Evolutionary conservation across 768 basidiomycete species (phyloP), one percentile per base, ranked within the genome.

Genomic region (Calocybe indica): DNA sequence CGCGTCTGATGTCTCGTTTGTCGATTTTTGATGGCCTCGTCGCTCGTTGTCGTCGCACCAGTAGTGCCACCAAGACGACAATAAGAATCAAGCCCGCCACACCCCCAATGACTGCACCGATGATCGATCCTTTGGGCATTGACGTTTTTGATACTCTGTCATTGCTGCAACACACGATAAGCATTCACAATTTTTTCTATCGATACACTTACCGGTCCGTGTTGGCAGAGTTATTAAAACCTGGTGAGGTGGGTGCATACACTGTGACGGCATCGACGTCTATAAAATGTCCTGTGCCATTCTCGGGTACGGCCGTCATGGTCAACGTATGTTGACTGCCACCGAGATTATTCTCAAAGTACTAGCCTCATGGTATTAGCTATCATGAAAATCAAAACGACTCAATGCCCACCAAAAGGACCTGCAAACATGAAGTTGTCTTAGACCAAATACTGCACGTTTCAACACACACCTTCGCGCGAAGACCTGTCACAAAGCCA

Each of bases 221-320:
- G 22, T 22, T 22, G 22, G 43, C 5, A 36, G 44, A 8, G 12
- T 45, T 15, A 8, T 40, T 34, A n/a, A 45, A 10, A 15, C 9
- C 12, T 22, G 41, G 29, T 29, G 22, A 37, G 30, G 11, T 11
- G 8, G 38, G n/a, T 45, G 40, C 65, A 54, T 63, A 72, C 7
- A 74, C 63, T 8, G 55, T 58, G 15, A 77, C 62, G 10, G 65
- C 61, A 49, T 77, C 75, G 30, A 76, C 43, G 53, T 78, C 75
- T 39, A 77, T 62, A 52, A 70, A 75, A 8, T 63, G 65, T 1
- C 67, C 65, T 30, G 65, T 60, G 11, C 59, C 61, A 8, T 52
- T 36, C 44, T 61, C 52, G 28, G 63, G 54, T 48, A 65, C 53
- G 36, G 67, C 60, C 37, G 70, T 61, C 32, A 77, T 50, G 1